Conservation (phyloP, 495 filamentous ascomycete genomes). For the Penicillium waksmanii region DNA sequence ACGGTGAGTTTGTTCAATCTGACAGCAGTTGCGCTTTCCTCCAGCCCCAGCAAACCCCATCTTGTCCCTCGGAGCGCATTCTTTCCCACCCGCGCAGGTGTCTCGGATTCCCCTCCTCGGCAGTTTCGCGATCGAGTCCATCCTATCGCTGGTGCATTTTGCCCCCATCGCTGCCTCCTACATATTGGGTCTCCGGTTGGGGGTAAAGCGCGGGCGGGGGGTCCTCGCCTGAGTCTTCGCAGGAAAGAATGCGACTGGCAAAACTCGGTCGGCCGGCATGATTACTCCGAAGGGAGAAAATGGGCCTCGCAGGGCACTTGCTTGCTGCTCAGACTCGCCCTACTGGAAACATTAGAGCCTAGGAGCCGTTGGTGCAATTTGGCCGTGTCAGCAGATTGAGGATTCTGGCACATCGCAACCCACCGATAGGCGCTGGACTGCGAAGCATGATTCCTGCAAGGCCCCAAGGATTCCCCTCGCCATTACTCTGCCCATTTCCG, state of each 20-base stretch:
- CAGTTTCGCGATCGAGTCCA: slow-evolving; percentile 3
- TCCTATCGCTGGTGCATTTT: not conserved
- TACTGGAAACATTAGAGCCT: not conserved
- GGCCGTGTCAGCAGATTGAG: not conserved
- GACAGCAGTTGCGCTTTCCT: slow-evolving; percentile 19
- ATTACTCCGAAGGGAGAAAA: not conserved
- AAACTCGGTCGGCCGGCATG: slow-evolving; percentile 13
- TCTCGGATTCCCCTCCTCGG: slow-evolving; percentile 15
- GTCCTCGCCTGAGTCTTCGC: slow-evolving; percentile 10
- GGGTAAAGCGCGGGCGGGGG: slow-evolving; percentile 16
- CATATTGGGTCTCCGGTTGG: slow-evolving; percentile 4
- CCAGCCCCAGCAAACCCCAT: slow-evolving; percentile 20
- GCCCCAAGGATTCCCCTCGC: not conserved
- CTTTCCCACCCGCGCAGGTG: slow-evolving; percentile 16
- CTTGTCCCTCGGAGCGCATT: slow-evolving; percentile 24
- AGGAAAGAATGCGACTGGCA: slow-evolving; percentile 24
- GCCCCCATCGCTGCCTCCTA: no score
- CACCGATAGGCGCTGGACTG: not conserved
- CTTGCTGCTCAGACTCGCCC: not conserved
- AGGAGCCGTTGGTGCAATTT: not conserved
- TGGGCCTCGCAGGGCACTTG: not conserved
- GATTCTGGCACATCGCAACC: slow-evolving; percentile 8
- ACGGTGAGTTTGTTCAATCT: slow-evolving; percentile 28
- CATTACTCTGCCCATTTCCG: not conserved
- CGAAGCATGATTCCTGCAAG: not conserved